phyloP scores from a whole-genome alignment of 1,284 basidiomycete genomes.

The Moesziomyces antarcticus region DNA sequence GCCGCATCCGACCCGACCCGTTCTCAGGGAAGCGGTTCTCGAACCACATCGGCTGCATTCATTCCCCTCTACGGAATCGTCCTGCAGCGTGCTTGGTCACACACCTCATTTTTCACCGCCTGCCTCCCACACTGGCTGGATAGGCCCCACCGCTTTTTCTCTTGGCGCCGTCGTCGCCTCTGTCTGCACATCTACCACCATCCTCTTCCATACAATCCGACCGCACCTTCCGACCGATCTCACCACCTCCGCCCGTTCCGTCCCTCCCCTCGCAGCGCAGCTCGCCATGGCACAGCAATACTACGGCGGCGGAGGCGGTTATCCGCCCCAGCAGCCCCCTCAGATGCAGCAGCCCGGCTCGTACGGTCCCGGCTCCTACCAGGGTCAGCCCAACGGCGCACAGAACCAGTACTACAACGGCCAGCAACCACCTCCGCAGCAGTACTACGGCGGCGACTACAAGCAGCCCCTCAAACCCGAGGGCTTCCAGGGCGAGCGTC shows the following conservation, averaged over 20 bases:
- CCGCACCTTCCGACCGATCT: no score
- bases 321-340: constrained; percentile 27
- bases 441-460: constrained; percentile 46
- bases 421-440: constrained; percentile 31
- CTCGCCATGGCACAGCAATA: constrained; percentile 39
- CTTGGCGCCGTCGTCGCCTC: no score
- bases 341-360: constrained; percentile 40
- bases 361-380: constrained; percentile 34
- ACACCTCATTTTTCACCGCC: neutral
- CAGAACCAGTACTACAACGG: constrained; percentile 54
- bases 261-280: neutral
- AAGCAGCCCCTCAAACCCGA: constrained; percentile 56
- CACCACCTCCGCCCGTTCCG: neutral
- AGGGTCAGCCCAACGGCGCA: constrained; percentile 50
- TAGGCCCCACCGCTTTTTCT: no score
- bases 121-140: no score
- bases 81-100: no score
- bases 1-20: no score
- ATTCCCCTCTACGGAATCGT: no score
- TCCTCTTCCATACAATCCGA: no score
- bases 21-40: neutral
- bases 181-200: no score
- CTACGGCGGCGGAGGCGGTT: constrained; percentile 22
- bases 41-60: neutral
- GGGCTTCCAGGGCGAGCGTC: constrained; percentile 56